Evolutionary conservation across 2,329 filamentous ascomycete genomes (phyloP).

Genomic region (Bretziella fagacearum): DNA sequence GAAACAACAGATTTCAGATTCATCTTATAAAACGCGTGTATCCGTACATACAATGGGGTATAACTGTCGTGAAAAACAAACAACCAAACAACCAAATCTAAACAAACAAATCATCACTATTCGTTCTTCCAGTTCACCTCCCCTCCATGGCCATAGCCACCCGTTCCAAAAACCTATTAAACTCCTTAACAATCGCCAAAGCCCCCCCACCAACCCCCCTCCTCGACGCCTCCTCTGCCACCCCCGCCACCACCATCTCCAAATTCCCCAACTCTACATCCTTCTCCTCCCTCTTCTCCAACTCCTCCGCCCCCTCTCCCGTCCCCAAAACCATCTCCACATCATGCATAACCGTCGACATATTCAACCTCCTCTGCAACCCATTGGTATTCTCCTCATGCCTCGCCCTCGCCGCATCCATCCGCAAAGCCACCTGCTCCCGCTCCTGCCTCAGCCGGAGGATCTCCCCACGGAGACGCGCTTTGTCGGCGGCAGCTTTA

Average conservation of each 20-base stretch:
- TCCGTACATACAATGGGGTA: slow-evolving; percentile 1
- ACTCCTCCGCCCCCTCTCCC: slow-evolving; percentile 31
- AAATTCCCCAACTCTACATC: slow-evolving; percentile 39
- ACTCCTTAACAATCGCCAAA: slow-evolving; percentile 39
- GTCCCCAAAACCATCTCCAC: slow-evolving; percentile 41
- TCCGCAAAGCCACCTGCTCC: slow-evolving; percentile 43
- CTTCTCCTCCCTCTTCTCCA: slow-evolving; percentile 22
- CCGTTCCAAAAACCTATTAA: slow-evolving; percentile 47
- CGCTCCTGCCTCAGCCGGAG: slow-evolving; percentile 40
- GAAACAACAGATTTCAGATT: not conserved
- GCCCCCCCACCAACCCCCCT: slow-evolving; percentile 33
- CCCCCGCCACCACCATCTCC: slow-evolving; percentile 37
- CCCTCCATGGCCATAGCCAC: slow-evolving; percentile 35
- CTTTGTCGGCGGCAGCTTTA: slow-evolving; percentile 39
- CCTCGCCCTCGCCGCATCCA: slow-evolving; percentile 43
- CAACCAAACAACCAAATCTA: not conserved
- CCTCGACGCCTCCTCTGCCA: slow-evolving; percentile 37
- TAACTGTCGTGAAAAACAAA: slow-evolving; percentile 5
- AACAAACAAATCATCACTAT: slow-evolving; percentile 20
- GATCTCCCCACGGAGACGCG: slow-evolving; percentile 42
- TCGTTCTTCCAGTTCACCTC: slow-evolving; percentile 18
- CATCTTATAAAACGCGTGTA: not conserved
- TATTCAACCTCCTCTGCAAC: slow-evolving; percentile 29
- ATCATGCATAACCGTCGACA: slow-evolving; percentile 44
- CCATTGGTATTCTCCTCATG: slow-evolving; percentile 34